These are phyloP conservation scores for Baorangia bicolor DNA, from an alignment of 768 basidiomycete genomes.

Conservation along the genomic window DNA sequence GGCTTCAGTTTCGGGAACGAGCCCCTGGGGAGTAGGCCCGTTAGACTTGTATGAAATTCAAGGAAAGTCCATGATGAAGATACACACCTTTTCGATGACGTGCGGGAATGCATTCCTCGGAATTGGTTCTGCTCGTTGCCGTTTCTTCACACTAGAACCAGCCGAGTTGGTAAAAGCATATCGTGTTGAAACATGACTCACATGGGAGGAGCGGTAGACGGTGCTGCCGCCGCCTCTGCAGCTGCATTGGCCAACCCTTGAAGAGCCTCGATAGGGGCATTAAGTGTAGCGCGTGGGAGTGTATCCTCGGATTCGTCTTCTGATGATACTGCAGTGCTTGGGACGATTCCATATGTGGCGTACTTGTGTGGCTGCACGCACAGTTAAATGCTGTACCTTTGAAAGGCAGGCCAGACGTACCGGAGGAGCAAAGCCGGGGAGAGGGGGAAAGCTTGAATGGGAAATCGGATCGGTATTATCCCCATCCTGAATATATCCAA, in stretches of 20 bases:
- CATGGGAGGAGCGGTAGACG: constrained; percentile 65
- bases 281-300: constrained; percentile 76
- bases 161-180: neutral
- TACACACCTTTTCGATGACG: constrained; percentile 76
- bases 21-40: constrained; percentile 48
- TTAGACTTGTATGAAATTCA: neutral
- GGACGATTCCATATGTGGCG: constrained; percentile 86
- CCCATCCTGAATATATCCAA: constrained; percentile 25
- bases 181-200: constrained; percentile 19
- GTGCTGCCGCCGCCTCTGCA: constrained; percentile 85
- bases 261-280: constrained; percentile 91
- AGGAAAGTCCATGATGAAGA: neutral
- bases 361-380: constrained; percentile 76
- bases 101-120: constrained; percentile 86
- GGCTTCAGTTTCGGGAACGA: constrained; percentile 83
- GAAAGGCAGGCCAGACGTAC: constrained; percentile 42
- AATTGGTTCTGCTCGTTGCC: constrained; percentile 80
- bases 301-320: constrained; percentile 93
- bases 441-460: constrained; percentile 65
- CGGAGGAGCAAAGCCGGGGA: constrained; percentile 91
- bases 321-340: constrained; percentile 79
- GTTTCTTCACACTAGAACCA: constrained; percentile 60
- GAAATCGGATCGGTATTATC: constrained; percentile 30
- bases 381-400: constrained; percentile 17
- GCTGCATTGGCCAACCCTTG: constrained; percentile 95